Percentiles rank a stretch among this genome's conserved stretches.
Evolutionary conservation across 2,329 filamentous ascomycete species (phyloP).

Genomic region (Alternaria sp.): DNA sequence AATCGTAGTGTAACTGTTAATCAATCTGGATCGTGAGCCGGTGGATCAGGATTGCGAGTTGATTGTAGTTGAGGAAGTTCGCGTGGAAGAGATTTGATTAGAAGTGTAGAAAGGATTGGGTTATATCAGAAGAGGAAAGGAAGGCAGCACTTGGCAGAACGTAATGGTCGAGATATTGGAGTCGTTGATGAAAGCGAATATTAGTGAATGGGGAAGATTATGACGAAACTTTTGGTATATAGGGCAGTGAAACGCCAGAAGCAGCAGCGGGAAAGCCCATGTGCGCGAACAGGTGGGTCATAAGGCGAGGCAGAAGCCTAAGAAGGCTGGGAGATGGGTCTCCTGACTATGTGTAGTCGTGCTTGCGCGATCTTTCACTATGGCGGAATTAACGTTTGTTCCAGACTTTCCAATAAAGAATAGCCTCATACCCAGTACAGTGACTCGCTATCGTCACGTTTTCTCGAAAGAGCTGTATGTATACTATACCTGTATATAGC

Average conservation of each 20-base stretch:
- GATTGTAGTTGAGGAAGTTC: neutral
- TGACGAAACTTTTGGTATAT: neutral
- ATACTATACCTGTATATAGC: neutral
- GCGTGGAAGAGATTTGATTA: neutral
- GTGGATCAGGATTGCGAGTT: neutral
- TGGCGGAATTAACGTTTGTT: neutral
- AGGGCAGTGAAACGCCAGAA: neutral
- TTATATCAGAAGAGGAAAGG: neutral
- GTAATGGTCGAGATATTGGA: neutral
- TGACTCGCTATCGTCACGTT: neutral
- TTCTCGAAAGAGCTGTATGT: neutral
- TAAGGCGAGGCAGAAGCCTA: neutral
- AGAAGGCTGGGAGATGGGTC: neutral
- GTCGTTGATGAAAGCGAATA: neutral
- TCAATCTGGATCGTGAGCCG: neutral
- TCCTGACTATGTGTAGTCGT: neutral
- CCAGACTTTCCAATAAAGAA: neutral
- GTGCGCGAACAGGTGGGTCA: neutral
- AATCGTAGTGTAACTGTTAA: neutral
- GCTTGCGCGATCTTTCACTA: neutral
- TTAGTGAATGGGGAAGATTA: neutral
- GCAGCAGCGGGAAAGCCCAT: neutral
- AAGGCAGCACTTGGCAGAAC: neutral
- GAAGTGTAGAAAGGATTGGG: neutral
- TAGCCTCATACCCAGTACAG: neutral